These are phyloP conservation scores for Closterium sp. DNA, from an alignment of 139 green algal genomes.

Conservation along the genomic window DNA sequence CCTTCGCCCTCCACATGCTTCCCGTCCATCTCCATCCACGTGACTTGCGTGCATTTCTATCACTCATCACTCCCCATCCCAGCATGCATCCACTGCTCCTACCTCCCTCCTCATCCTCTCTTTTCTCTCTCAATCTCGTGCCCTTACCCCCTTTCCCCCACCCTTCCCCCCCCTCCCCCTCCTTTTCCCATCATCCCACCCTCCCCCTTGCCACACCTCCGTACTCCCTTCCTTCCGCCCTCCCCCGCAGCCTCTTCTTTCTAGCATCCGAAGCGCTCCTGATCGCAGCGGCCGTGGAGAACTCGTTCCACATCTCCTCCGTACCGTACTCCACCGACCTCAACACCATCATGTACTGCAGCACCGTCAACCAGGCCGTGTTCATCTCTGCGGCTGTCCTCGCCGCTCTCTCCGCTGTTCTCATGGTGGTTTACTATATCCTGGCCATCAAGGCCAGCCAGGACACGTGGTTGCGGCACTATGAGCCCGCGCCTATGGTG, in stretches of 20 bases:
- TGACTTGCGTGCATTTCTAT: not conserved
- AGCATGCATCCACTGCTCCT: not conserved
- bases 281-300: not conserved
- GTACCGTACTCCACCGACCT: not conserved
- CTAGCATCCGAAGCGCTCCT: not conserved
- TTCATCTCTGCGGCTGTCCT: not conserved
- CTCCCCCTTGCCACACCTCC: too few species aligned
- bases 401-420: not conserved
- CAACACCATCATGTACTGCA: conserved; percentile 1
- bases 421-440: not conserved
- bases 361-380: not conserved
- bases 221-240: not conserved
- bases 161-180: too few species aligned
- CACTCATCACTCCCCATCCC: not conserved
- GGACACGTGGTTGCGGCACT: not conserved
- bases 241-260: not conserved
- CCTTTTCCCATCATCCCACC: not conserved
- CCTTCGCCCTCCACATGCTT: too few species aligned
- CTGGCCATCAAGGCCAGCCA: not conserved
- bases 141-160: too few species aligned
- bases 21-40: too few species aligned
- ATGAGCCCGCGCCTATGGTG: not conserved
- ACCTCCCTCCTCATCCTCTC: not conserved
- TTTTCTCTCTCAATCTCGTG: not conserved
- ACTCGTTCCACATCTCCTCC: not conserved